These are phyloP conservation scores for Boletus rubroflammeus DNA, from an alignment of 768 basidiomycete genomes.

Conservation along the genomic window DNA sequence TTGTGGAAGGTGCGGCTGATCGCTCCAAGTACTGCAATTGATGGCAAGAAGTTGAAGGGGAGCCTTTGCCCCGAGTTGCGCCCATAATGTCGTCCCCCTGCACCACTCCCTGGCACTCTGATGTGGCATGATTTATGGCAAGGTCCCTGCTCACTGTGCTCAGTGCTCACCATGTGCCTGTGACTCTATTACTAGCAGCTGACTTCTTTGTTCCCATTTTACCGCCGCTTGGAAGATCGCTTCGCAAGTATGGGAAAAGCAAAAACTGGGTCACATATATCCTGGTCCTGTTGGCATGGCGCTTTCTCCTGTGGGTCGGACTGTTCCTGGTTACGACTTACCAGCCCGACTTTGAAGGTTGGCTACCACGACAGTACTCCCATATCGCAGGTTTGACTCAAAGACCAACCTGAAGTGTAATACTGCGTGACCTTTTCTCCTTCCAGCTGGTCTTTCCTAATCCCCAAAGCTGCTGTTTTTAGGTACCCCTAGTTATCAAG, in stretches of 20 bases:
- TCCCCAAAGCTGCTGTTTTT: background rate
- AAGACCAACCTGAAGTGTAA: background rate
- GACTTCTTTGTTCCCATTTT: background rate
- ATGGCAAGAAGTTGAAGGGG: too few species aligned
- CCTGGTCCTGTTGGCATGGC: background rate
- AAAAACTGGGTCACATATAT: constrained; percentile 1
- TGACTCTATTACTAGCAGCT: background rate
- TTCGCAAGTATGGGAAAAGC: background rate
- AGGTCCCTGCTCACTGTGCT: too few species aligned
- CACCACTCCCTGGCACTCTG: too few species aligned
- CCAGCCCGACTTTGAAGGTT: background rate
- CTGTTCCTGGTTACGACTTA: background rate
- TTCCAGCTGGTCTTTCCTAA: background rate
- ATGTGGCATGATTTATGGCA: too few species aligned
- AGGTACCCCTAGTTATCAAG: background rate
- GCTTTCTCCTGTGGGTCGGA: background rate
- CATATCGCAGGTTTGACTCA: background rate
- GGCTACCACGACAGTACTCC: too few species aligned
- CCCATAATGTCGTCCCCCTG: background rate
- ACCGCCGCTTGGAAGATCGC: background rate
- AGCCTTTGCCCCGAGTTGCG: background rate
- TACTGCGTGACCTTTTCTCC: background rate
- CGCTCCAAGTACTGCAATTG: background rate
- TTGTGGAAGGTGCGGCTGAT: background rate
- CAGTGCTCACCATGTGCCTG: background rate